These are phyloP conservation scores for Trichoderma gracile DNA, from an alignment of 2,329 filamentous ascomycete species.

Conservation along the genomic window DNA sequence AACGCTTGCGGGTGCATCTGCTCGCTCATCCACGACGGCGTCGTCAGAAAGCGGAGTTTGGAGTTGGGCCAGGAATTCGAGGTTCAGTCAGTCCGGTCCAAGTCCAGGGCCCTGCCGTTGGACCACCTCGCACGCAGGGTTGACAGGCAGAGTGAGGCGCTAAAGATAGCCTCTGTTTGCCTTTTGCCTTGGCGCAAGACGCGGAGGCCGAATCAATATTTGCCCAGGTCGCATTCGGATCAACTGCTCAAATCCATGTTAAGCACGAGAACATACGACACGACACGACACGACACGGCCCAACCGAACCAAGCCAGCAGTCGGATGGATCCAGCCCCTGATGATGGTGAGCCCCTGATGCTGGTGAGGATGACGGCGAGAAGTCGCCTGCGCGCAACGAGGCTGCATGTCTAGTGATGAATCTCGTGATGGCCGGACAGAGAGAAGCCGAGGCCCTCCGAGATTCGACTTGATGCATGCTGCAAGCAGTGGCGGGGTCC, in stretches of 20 bases:
- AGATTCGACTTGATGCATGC: too few relatives aligned
- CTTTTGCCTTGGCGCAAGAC: slow-evolving; percentile 16
- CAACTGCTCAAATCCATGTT: slow-evolving; percentile 2
- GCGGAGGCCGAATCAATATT: slow-evolving; percentile 8
- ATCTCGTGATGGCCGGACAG: slow-evolving; percentile 1
- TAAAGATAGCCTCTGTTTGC: slow-evolving; percentile 14
- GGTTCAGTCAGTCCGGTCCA: neutral
- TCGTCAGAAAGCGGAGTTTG: neutral
- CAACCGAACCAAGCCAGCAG: neutral
- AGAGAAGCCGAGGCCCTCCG: neutral
- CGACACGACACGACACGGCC: too few relatives aligned
- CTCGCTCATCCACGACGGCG: neutral
- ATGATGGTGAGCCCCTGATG: neutral
- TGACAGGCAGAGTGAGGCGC: slow-evolving; percentile 1
- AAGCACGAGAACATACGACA: neutral
- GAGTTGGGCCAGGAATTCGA: neutral
- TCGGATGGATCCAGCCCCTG: neutral
- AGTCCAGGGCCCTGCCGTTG: neutral
- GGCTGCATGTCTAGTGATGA: slow-evolving; percentile 16
- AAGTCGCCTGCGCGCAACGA: slow-evolving; percentile 9
- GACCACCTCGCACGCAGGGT: neutral
- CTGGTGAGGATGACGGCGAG: neutral
- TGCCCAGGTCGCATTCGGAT: slow-evolving; percentile 15
- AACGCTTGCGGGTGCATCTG: slow-evolving; percentile 8
- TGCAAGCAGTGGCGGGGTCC: neutral